These are phyloP conservation scores for Auricularia sp. DNA, from an alignment of 768 basidiomycete genomes.

Conservation along the genomic window DNA sequence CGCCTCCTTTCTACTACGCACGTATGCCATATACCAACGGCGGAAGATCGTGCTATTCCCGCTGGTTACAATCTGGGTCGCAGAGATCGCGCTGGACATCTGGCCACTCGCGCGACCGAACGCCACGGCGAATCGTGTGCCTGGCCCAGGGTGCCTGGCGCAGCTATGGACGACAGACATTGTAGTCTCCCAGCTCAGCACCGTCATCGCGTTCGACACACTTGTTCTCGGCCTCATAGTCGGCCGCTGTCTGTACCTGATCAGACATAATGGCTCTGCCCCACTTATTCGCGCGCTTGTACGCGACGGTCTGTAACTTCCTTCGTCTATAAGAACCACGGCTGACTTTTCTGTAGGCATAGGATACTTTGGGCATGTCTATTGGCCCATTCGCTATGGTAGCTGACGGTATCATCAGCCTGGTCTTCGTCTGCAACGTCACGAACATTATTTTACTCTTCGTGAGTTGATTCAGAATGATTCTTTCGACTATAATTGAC, in stretches of 20 bases:
- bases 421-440: no score
- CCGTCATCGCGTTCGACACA: background rate
- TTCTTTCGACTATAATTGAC: background rate
- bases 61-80: background rate
- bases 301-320: background rate
- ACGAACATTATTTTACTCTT: background rate
- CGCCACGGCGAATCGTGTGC: background rate
- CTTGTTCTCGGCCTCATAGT: background rate
- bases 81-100: background rate
- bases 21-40: background rate
- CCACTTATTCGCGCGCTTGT: background rate
- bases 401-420: background rate
- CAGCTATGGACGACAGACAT: background rate
- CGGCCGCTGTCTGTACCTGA: background rate
- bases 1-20: background rate
- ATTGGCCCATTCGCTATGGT: background rate
- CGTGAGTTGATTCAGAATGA: background rate
- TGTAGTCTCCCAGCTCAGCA: background rate
- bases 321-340: background rate
- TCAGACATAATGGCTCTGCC: background rate
- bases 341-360: background rate
- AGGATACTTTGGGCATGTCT: background rate
- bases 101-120: background rate
- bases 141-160: background rate
- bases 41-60: background rate